Base-by-base conservation (phyloP, 805 yeast species). In the Metschnikowia orientalis region DNA sequence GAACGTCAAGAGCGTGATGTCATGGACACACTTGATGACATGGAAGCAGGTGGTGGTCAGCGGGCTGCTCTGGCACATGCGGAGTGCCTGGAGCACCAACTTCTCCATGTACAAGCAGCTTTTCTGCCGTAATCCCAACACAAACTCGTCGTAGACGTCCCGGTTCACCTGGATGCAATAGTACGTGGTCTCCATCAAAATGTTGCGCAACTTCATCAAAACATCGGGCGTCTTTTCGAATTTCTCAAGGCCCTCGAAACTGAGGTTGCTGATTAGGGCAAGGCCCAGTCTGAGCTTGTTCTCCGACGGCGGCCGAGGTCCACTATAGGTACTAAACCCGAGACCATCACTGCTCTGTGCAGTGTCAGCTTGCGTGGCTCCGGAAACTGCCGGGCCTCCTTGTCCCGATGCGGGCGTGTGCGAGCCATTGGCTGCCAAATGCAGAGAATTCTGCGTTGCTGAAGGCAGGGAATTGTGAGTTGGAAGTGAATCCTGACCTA, bases 141-240 rank as follows among this genome's bases (percentile, higher is more conserved):
- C 34, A 26, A 35, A 44, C 23, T 39, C 42, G 22, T 28, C 18
- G 20, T 44, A 44, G 4, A 34, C 29, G 10, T 37, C 34, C 21
- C 35, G 32, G 26, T 44, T 43, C 12, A 36, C 28, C 32, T 32
- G 22, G n/a, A 40, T 28, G 18, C 48, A 44, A 26, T 39, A 38
- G 18, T 32, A 25, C 17, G 42, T 33, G 38, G 41, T 41, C 16
- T 31, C 40, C 29, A 41, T 27, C 21, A 44, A 34, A 11, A 41
- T 30, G 18, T 32, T 32, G 8, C 40, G 16, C 16, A 42, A 39
- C 16, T 35, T 32, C 18, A 34, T 36, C 26, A 44, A 32, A 1
- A 35, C 37, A n/a, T 21, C 35, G 5, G 44, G 42, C 9, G 35
- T 23, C 1, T 24, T 20, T 8, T 36, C 42, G 14, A 37, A 27